phyloP scores from a whole-genome alignment of 208 protist species.

The Leishmania martiniquensis region DNA sequence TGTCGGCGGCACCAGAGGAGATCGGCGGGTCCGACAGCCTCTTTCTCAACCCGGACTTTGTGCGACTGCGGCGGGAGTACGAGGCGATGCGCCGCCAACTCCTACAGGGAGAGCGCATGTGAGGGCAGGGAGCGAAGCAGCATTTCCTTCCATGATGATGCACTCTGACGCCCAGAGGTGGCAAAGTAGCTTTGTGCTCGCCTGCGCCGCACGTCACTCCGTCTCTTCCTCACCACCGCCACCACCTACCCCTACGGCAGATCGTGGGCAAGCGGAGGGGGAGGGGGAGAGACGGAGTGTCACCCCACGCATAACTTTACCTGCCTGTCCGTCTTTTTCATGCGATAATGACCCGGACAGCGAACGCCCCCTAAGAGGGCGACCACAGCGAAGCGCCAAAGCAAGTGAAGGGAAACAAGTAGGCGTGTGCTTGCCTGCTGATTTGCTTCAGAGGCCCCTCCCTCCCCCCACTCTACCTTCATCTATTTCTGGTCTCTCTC shows the following conservation, averaged over 20 bases:
- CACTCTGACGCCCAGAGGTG: neutral
- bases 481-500: neutral
- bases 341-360: neutral
- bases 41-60: conserved; percentile 26
- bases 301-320: too few species aligned
- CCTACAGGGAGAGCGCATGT: neutral
- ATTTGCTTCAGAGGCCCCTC: neutral
- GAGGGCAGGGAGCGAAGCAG: neutral
- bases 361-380: neutral
- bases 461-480: conserved; percentile 1
- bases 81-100: conserved; percentile 26
- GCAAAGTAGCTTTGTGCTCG: too few species aligned
- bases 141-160: neutral
- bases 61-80: conserved; percentile 21
- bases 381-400: neutral
- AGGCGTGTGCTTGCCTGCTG: neutral
- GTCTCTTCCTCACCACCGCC: neutral
- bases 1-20: conserved; percentile 2
- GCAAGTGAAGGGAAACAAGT: neutral
- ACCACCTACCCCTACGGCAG: too few species aligned
- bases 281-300: too few species aligned
- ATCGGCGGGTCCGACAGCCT: conserved; percentile 27
- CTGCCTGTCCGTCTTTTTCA: neutral
- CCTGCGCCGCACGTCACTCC: neutral
- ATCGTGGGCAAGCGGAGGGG: too few species aligned